phyloP scores from a whole-genome alignment of 306 rosid genomes.

The Acacia crassicarpa region DNA sequence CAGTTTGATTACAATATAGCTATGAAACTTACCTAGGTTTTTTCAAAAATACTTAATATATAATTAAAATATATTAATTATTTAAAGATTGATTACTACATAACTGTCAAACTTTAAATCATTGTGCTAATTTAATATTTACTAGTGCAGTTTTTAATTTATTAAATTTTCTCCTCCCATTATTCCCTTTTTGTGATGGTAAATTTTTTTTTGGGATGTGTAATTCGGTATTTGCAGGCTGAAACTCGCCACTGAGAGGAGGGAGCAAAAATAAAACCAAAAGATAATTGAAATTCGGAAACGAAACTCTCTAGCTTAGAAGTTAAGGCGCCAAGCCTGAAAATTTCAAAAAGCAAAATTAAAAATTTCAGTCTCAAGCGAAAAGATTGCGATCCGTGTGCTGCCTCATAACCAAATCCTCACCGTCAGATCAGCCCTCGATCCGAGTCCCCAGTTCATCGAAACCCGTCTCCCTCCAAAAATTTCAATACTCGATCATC shows the following conservation, averaged over 20 bases:
- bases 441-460: background rate
- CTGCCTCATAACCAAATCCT: background rate
- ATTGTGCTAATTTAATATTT: no score
- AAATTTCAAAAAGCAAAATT: background rate
- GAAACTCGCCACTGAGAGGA: background rate
- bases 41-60: no score
- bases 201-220: no score
- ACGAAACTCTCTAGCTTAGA: background rate
- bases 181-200: no score
- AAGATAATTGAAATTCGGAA: background rate
- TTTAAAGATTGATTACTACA: no score
- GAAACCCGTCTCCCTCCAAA: background rate
- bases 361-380: background rate
- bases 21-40: no score
- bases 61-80: no score
- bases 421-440: background rate
- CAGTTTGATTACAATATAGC: no score
- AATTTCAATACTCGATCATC: background rate
- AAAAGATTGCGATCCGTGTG: conserved; percentile 1
- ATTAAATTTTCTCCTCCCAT: no score
- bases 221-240: background rate
- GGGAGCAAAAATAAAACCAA: background rate
- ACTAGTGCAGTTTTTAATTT: no score
- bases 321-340: background rate
- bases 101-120: no score